phyloP scores from a whole-genome alignment of 1,139 yeast genomes.

The Zhuliangozyma parablackwelliae region DNA sequence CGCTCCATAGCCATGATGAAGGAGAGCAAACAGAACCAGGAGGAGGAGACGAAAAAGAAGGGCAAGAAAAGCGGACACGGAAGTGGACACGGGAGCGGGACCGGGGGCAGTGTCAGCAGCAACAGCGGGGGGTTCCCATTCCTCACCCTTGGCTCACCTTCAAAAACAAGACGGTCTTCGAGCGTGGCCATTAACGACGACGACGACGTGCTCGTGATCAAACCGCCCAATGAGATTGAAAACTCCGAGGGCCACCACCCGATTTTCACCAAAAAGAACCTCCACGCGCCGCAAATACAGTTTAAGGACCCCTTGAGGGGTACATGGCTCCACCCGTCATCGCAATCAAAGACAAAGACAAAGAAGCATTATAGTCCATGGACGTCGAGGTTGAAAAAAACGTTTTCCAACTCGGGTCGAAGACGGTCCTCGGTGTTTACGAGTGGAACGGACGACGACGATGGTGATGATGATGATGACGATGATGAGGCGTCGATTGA shows the following conservation, averaged over 20 bases:
- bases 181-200: slow-evolving; percentile 20
- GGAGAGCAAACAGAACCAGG: slow-evolving; percentile 12
- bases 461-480: slow-evolving; percentile 6
- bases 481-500: slow-evolving; percentile 18
- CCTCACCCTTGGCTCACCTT: slow-evolving; percentile 6
- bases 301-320: slow-evolving; percentile 14
- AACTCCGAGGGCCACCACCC: slow-evolving; percentile 27
- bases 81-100: slow-evolving; percentile 28
- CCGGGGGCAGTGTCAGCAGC: not conserved
- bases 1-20: slow-evolving; percentile 74
- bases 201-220: slow-evolving; percentile 79
- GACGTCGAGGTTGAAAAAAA: slow-evolving; percentile 12
- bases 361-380: slow-evolving; percentile 10
- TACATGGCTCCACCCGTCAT: slow-evolving; percentile 13
- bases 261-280: slow-evolving; percentile 24
- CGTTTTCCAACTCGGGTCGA: slow-evolving; percentile 19
- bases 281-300: slow-evolving; percentile 12
- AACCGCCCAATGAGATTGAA: slow-evolving; percentile 73
- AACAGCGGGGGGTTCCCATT: slow-evolving; percentile 5
- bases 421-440: slow-evolving; percentile 12
- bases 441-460: slow-evolving; percentile 10
- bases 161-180: slow-evolving; percentile 6
- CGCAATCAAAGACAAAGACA: slow-evolving; percentile 1
- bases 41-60: not conserved
- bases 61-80: not conserved